Evolutionary conservation across 2,329 filamentous ascomycete genomes (phyloP).

Genomic region (Rutstroemia sp.): DNA sequence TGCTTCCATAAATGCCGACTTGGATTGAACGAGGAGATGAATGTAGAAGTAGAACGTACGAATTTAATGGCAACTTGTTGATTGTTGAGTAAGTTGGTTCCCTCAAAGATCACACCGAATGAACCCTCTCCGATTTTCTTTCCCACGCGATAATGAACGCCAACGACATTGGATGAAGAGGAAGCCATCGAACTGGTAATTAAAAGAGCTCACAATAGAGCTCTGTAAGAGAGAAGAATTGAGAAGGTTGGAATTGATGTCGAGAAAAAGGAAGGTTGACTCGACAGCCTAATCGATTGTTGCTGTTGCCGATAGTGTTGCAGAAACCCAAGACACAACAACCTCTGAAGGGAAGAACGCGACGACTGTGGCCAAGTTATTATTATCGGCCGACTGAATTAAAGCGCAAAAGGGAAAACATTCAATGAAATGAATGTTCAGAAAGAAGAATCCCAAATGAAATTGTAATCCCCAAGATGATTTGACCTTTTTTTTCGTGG

Average conservation of each 20-base stretch:
- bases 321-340: slow-evolving; percentile 13
- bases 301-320: slow-evolving; percentile 8
- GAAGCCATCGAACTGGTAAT: slow-evolving; percentile 24
- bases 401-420: slow-evolving; percentile 2
- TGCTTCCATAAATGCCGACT: not conserved
- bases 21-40: not conserved
- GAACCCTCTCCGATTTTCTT: slow-evolving; percentile 99
- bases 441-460: not conserved
- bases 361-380: slow-evolving; percentile 15
- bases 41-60: slow-evolving; percentile 47
- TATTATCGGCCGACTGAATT: not conserved
- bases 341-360: slow-evolving; percentile 12
- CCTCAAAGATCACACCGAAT: slow-evolving; percentile 98
- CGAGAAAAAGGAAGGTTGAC: slow-evolving; percentile 15
- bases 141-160: slow-evolving; percentile 95
- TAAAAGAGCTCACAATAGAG: slow-evolving; percentile 18
- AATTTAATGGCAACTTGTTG: slow-evolving; percentile 99
- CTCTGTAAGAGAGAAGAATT: slow-evolving; percentile 6
- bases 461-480: slow-evolving; percentile 3
- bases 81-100: slow-evolving; percentile 96
- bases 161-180: slow-evolving; percentile 78
- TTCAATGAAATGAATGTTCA: slow-evolving; percentile 3
- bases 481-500: not conserved
- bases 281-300: slow-evolving; percentile 8
- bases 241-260: not conserved